These are phyloP conservation scores for Royoungia palumana DNA, from an alignment of 768 basidiomycete species.

Conservation along the genomic window DNA sequence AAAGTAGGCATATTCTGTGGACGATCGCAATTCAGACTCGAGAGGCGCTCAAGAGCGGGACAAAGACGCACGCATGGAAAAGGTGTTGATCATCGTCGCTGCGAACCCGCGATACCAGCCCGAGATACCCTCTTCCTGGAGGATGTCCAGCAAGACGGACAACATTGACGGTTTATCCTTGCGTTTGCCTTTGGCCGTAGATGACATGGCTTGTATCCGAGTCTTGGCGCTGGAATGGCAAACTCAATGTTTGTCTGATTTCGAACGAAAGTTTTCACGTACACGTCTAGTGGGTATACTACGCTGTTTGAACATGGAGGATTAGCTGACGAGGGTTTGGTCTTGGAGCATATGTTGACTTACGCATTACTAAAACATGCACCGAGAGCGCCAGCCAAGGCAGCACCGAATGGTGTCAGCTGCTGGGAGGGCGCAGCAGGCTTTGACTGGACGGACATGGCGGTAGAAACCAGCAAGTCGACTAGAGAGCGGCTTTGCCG, in stretches of 20 bases:
- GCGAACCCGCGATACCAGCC: conserved; percentile 91
- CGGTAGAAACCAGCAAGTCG: neutral
- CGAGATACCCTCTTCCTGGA: conserved; percentile 73
- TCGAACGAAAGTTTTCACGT: conserved; percentile 7
- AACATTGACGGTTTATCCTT: conserved; percentile 54
- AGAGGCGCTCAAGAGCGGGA: neutral
- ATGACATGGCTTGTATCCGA: conserved; percentile 79
- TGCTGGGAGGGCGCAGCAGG: conserved; percentile 58
- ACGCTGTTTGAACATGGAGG: conserved; percentile 44
- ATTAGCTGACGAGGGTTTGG: conserved; percentile 5
- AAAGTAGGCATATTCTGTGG: conserved; percentile 95
- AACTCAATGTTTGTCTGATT: conserved; percentile 1
- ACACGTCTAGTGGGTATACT: conserved; percentile 96
- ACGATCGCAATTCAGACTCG: neutral
- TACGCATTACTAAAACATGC: conserved; percentile 93
- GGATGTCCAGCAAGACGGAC: conserved; percentile 62
- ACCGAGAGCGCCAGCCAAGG: conserved; percentile 89
- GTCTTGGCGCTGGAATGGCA: conserved; percentile 74
- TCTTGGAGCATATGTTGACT: conserved; percentile 29
- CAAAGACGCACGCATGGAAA: conserved; percentile 75
- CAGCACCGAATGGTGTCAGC: conserved; percentile 84
- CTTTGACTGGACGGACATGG: conserved; percentile 38
- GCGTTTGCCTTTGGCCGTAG: conserved; percentile 50
- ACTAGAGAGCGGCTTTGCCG: neutral
- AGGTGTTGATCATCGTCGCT: conserved; percentile 97